Conservation (phyloP, 2,329 filamentous ascomycete species). For the Hymenoscyphus occultus region DNA sequence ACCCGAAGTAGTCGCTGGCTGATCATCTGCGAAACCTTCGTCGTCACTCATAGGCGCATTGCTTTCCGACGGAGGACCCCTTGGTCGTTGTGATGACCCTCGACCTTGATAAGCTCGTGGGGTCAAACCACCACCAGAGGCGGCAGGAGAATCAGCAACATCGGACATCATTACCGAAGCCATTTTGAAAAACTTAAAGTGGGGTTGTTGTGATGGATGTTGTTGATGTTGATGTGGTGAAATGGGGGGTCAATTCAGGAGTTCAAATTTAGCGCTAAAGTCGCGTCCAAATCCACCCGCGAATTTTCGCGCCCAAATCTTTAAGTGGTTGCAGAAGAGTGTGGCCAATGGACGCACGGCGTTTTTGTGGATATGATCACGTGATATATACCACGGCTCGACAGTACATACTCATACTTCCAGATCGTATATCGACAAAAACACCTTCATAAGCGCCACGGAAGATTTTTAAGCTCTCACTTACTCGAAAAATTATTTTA, state of each 20-base stretch:
- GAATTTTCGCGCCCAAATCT: not conserved
- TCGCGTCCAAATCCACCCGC: not conserved
- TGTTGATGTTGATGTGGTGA: constrained; percentile 20
- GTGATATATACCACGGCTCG: no score
- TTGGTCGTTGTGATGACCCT: constrained; percentile 35
- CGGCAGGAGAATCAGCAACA: constrained; percentile 24
- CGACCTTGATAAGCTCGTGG: constrained; percentile 28
- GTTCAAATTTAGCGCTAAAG: constrained; percentile 9
- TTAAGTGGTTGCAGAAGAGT: not conserved
- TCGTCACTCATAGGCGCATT: constrained; percentile 59
- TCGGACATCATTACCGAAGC: constrained; percentile 37
- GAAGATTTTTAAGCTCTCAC: no score
- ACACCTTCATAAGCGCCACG: no score
- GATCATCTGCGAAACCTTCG: constrained; percentile 63
- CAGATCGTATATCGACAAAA: no score
- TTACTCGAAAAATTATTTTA: no score
- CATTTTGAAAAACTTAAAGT: constrained; percentile 26
- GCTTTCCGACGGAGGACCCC: constrained; percentile 59
- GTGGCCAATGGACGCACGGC: no score
- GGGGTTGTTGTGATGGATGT: constrained; percentile 16
- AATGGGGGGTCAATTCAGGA: constrained; percentile 24
- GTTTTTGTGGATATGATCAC: no score
- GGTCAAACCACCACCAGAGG: constrained; percentile 29
- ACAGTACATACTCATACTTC: no score
- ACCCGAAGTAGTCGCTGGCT: constrained; percentile 54